Conservation (phyloP, 495 filamentous ascomycete genomes). For the Cercophora sp. region DNA sequence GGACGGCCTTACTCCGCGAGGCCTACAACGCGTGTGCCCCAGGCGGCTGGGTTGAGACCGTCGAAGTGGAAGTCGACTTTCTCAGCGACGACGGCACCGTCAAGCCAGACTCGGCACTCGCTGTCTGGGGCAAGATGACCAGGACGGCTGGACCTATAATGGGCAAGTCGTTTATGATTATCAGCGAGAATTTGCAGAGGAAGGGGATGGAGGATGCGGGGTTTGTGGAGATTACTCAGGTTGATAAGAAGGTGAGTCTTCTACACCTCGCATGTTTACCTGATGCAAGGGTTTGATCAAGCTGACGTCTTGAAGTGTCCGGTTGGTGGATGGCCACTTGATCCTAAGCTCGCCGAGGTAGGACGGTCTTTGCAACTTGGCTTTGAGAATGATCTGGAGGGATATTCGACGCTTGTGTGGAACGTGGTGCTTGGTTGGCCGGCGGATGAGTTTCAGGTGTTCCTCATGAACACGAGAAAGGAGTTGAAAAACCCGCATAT, state of each 20-base stretch:
- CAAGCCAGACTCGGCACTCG: conserved; percentile 5
- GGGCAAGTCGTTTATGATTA: conserved; percentile 17
- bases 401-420: not conserved
- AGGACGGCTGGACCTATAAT: conserved; percentile 21
- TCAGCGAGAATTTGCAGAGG: conserved; percentile 15
- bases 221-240: conserved; percentile 21
- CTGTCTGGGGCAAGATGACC: conserved; percentile 25
- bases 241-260: conserved; percentile 13
- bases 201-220: conserved; percentile 23
- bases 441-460: not conserved
- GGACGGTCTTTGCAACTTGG: not conserved
- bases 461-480: not conserved
- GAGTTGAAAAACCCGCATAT: not conserved
- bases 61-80: not conserved
- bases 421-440: not conserved
- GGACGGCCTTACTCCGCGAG: conserved; percentile 38
- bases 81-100: not conserved
- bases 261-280: not conserved
- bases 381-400: not conserved
- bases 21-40: conserved; percentile 32
- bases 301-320: not conserved
- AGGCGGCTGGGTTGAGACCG: conserved; percentile 30
- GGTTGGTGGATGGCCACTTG: not conserved
- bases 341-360: not conserved
- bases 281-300: not conserved